Evolutionary conservation across 2,329 filamentous ascomycete species (phyloP), one percentile per base, ranked within the genome.

Genomic region (Claviceps fusiformis): DNA sequence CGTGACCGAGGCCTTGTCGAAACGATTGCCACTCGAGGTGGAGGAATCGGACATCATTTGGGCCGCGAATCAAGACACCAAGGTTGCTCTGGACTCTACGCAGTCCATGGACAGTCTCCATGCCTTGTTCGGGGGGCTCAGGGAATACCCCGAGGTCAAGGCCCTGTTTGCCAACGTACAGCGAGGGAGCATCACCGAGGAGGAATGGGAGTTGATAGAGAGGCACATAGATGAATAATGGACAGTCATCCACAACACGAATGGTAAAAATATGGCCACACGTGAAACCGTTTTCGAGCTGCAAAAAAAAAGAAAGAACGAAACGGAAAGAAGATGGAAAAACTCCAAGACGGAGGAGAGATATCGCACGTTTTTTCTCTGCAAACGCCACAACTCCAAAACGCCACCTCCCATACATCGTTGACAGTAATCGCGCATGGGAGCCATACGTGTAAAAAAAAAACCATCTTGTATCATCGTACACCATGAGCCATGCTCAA

Each of bases 1-100:
- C 52, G 65, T 70, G 19, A 68, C 68, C 2, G 61, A 68, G 50
- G 73, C 75, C 13, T 66, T 95, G n/a, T 75, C 80, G 4, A 75
- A 79, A 59, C 74, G 77, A 43, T 76, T 87, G 24, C 79, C 76
- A 1, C 70, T 95, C 58, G 79, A 85, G 56, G 79, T 95, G 49
- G 73, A 86, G 55, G 85, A 82, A 61, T 82, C 83, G 19, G 88
- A 95, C 55, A 92, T 96, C 53, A 78, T 95, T 47, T 96, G 89
- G 85, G 81, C 85, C 57, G 80, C 89, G 0, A 93, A 92, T 57
- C 81, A 85, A 63, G 90, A 95, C 58, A 91, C 87, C 0, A 81
- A 80, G 66, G 80, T 87, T 19, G 73, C 74, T 8, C 62, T 91
- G 44, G 78, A 85, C 56, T 76, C 79, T 17, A 71, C 77, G 15